phyloP scores from a whole-genome alignment of 2,329 filamentous ascomycete genomes.

The Achaetomium macrosporum region DNA sequence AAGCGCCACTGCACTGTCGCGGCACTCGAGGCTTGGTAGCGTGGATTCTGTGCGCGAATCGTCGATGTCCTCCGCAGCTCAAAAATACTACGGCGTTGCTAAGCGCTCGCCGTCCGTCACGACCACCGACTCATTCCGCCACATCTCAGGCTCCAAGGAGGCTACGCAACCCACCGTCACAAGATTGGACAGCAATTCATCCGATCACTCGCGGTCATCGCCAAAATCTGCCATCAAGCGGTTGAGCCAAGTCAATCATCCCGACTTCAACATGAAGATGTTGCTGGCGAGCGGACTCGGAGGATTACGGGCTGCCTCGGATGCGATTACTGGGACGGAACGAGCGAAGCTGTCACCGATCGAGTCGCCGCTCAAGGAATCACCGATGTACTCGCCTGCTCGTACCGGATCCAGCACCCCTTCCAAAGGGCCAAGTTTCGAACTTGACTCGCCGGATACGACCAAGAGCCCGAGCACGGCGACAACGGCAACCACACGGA shows the following conservation, averaged over 20 bases:
- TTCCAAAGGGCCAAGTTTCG: slow-evolving; percentile 63
- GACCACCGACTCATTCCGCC: slow-evolving; percentile 50
- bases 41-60: slow-evolving; percentile 66
- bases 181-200: slow-evolving; percentile 46
- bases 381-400: slow-evolving; percentile 57
- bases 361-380: slow-evolving; percentile 47
- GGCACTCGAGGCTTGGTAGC: slow-evolving; percentile 75
- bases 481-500: slow-evolving; percentile 43
- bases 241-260: slow-evolving; percentile 41
- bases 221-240: slow-evolving; percentile 39
- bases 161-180: slow-evolving; percentile 52
- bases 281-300: slow-evolving; percentile 54
- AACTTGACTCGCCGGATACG: slow-evolving; percentile 67
- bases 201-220: slow-evolving; percentile 32
- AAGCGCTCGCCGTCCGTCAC: slow-evolving; percentile 55
- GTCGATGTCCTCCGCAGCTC: slow-evolving; percentile 54
- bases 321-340: slow-evolving; percentile 55
- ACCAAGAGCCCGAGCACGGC: slow-evolving; percentile 50
- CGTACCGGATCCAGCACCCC: slow-evolving; percentile 71
- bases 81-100: slow-evolving; percentile 62
- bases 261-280: slow-evolving; percentile 51
- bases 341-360: slow-evolving; percentile 48
- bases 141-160: slow-evolving; percentile 49
- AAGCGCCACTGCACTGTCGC: slow-evolving; percentile 58
- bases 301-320: slow-evolving; percentile 80